Conservation (phyloP, 176 grass and related monocot species). For the Guadua angustifolia region DNA sequence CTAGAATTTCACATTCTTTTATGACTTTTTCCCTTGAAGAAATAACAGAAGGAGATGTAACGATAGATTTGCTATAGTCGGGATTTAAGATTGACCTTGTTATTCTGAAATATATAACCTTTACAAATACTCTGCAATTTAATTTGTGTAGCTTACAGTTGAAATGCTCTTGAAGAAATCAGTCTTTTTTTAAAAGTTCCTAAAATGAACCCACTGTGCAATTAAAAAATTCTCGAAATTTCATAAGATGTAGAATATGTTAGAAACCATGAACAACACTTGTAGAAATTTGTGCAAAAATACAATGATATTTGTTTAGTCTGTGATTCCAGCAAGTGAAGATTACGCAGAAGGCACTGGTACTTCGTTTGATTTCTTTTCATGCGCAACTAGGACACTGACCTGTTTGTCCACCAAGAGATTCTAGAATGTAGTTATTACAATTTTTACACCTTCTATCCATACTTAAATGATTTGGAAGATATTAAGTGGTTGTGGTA, state of each 20-base stretch:
- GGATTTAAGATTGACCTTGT: not conserved
- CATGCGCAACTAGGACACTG: not conserved
- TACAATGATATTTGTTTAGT: not conserved
- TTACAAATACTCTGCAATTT: not conserved
- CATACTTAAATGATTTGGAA: too few relatives aligned
- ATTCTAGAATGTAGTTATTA: too few relatives aligned
- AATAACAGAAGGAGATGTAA: not conserved
- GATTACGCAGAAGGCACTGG: not conserved
- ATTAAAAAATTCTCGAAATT: too few relatives aligned
- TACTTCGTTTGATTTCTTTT: not conserved
- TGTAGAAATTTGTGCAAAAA: too few relatives aligned
- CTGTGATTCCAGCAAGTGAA: constrained; percentile 6
- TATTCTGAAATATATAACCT: not conserved
- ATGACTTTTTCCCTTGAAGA: not conserved
- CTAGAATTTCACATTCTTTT: not conserved
- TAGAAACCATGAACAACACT: too few relatives aligned
- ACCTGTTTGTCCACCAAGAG: too few relatives aligned
- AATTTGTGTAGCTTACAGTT: constrained; percentile 1
- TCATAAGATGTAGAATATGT: too few relatives aligned
- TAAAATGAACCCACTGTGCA: not conserved
- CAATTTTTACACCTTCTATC: too few relatives aligned
- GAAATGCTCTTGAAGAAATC: constrained; percentile 3
- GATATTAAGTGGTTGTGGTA: too few relatives aligned
- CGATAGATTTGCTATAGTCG: not conserved
- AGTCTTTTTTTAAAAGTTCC: not conserved